Percentiles rank a stretch among this genome's conserved stretches.
Conservation (phyloP, 2,329 filamentous ascomycete genomes). For the Botrytis aclada region DNA sequence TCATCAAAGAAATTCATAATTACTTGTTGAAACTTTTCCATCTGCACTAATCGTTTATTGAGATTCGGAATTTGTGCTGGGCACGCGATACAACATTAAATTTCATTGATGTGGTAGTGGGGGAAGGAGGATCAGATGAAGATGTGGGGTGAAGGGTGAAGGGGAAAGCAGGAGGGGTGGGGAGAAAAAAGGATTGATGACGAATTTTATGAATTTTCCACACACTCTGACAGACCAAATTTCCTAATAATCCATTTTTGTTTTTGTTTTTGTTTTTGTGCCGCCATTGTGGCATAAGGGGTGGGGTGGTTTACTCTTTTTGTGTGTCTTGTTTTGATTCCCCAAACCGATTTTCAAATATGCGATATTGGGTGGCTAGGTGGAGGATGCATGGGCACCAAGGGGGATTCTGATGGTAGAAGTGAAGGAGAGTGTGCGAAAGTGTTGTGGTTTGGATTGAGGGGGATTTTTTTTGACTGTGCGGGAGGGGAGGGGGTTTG, state of each 20-base stretch:
- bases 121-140: neutral
- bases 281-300: neutral
- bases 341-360: neutral
- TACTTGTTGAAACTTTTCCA: conserved; percentile 10
- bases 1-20: conserved; percentile 10
- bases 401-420: neutral
- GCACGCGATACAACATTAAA: neutral
- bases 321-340: conserved; percentile 9
- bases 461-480: no score
- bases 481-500: neutral
- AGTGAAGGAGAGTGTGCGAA: neutral
- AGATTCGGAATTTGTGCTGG: conserved; percentile 6
- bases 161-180: neutral
- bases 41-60: conserved; percentile 9
- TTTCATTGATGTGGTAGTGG: neutral
- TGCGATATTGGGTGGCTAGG: neutral
- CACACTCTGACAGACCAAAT: neutral
- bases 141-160: neutral
- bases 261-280: neutral
- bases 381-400: neutral
- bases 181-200: conserved; percentile 8
- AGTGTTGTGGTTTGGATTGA: neutral
- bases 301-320: neutral
- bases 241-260: neutral
- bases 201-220: conserved; percentile 15